Evolutionary conservation across 805 yeast genomes (phyloP), one percentile per base, ranked within the genome.

Genomic region (Saccharomycopsis schoenii): DNA sequence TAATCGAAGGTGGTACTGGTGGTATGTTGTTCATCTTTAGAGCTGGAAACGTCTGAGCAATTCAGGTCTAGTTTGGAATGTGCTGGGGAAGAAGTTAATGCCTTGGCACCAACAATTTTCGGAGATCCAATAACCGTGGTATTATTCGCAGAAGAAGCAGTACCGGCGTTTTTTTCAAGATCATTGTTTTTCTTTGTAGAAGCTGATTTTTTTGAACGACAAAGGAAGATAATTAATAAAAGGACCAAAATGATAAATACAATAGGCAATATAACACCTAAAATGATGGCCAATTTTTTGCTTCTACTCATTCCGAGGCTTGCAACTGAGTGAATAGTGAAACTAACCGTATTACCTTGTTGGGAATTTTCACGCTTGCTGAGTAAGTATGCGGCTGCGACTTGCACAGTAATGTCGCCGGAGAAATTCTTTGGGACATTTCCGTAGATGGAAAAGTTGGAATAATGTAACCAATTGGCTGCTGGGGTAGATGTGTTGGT

Each of bases 261-360:
- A 0, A 80, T 69, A 1, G 97, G 96, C 56, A 94, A 79, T 1
- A 86, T 89, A n/a, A 88, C 92, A 60, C 97, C 97, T 62, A 92
- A 80, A 1, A 92, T 96, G 69, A 93, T 88, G 0, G 96, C 97
- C n/a, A 89, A 76, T 65, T 81, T 85, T 58, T 75, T 77, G 54
- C 72, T 73, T 42, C 75, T 58, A 12, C 77, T 57, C 1, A 76
- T 50, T 1, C 76, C 62, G 19, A 71, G 56, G 11, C 70, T 15
- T 47, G 52, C 29, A 21, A 21, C n/a, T 5, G 52, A 47, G 10
- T 47, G 59, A 47, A 47, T 47, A 14, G 52, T 12, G 72, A 54
- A 47, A 17, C 34, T 24, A 47, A 47, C 52, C 10, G 52, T 47
- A n/a, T 47, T 47, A 4, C 52, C 52, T 47, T 47, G 29, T 21